Base-by-base conservation (phyloP, 2,329 filamentous ascomycete species). In the Botrytis pseudocinerea region DNA sequence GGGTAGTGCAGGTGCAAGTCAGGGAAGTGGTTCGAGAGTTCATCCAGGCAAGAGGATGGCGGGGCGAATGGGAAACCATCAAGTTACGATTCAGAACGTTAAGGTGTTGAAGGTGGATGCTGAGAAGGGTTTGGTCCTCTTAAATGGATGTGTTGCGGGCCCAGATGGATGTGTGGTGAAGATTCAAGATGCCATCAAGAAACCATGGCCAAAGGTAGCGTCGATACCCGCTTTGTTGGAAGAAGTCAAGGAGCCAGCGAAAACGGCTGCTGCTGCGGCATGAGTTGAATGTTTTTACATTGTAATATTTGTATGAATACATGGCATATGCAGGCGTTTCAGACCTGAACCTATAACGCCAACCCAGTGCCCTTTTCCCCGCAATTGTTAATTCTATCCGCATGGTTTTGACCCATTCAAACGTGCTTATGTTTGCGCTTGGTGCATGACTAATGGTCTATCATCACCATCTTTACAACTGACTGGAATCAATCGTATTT, bases 21-120 rank as follows among this genome's bases (percentile, higher is more conserved):
- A 99, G 84, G 96, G 96, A 76, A 91, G 92, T 81, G 96, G 96
- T 84, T 97, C 93, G 76, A 90, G 96, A 83, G 95, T 99, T 38
- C 85, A 94, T 81, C 96, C 96, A 0, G 96, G 96, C 74, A 99
- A 99, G 89, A 96, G 94, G 85, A 99, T 99, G 96, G 90, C 96
- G 5, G 96, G 96, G 72, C 90, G 93, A 74, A 98, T 99, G 96
- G 96, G 96, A 76, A 93, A 92, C 77, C 89, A 97, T 83, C 90
- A 89, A 77, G 92, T 94, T 72, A 99, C 96, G 65, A 88, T 96
- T 73, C 95, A 98, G 87, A 98, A 97, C 83, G 85, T 98, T 78
- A 93, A 92, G 83, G 90, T 99, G 70, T 84, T 99, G 82, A 91
- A 94, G 85, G 91, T 97, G 48, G 94, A 98, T 83, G 88, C 91